Evolutionary conservation across 306 rosid genomes (phyloP).

Genomic region (Rosa chinensis): DNA sequence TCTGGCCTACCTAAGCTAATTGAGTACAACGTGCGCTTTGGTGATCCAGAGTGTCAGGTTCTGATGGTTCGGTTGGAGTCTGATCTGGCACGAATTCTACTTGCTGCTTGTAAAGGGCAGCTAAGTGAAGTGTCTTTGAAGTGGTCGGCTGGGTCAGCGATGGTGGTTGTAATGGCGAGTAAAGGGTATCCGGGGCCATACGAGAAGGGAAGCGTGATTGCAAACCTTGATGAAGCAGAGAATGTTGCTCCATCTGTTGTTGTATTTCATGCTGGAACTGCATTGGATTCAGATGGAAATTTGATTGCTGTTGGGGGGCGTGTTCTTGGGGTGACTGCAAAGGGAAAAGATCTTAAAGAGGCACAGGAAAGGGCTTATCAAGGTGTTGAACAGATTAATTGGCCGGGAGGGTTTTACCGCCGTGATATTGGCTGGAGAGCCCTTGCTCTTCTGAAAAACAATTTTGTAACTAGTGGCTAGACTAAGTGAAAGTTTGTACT

Average conservation of each 20-base stretch:
- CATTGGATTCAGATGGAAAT: constrained; percentile 63
- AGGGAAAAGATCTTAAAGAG: constrained; percentile 78
- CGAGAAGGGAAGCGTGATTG: constrained; percentile 82
- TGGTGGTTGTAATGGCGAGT: constrained; percentile 99
- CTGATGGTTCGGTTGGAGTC: constrained; percentile 91
- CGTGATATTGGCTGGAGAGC: constrained; percentile 98
- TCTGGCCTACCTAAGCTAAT: constrained; percentile 92
- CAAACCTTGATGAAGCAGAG: constrained; percentile 80
- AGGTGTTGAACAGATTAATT: constrained; percentile 64
- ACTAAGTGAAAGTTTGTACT: neutral
- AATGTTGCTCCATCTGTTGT: constrained; percentile 61
- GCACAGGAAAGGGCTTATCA: constrained; percentile 70
- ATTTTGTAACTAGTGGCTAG: constrained; percentile 38
- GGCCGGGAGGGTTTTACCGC: constrained; percentile 92
- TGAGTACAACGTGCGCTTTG: constrained; percentile 95
- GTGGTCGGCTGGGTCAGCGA: constrained; percentile 92
- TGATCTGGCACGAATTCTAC: constrained; percentile 83
- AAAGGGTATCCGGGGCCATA: constrained; percentile 85
- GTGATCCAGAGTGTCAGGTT: constrained; percentile 99
- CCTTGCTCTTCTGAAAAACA: constrained; percentile 65
- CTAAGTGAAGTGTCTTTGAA: constrained; percentile 65
- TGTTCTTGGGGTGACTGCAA: constrained; percentile 90
- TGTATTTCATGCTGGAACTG: constrained; percentile 96
- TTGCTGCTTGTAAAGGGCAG: constrained; percentile 92
- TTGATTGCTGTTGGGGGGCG: constrained; percentile 85